Evolutionary conservation across 73 alveolate species (phyloP).

Genomic region (Paraurostyla sp.): DNA sequence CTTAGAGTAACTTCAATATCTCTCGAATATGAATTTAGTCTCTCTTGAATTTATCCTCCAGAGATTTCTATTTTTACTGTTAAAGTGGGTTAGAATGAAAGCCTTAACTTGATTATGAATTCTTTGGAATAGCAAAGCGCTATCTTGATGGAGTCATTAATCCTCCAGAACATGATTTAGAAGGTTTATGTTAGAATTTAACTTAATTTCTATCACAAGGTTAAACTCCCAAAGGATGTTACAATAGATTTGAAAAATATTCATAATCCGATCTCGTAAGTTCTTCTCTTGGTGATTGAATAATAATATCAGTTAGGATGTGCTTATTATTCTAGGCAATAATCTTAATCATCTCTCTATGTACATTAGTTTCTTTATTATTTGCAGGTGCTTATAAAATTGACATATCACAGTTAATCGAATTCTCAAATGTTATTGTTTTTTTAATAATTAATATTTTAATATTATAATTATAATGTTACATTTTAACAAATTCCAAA

Average conservation of each 20-base stretch:
- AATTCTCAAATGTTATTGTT: no score
- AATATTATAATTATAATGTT: no score
- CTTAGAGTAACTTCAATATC: background rate
- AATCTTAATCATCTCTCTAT: background rate
- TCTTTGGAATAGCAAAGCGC: conserved; percentile 2
- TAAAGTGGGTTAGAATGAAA: background rate
- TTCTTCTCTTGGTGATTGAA: background rate
- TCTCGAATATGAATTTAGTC: conserved; percentile 10
- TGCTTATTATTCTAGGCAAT: background rate
- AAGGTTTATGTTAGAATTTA: background rate
- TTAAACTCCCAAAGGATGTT: background rate
- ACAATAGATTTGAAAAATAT: conserved; percentile 1
- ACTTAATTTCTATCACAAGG: background rate
- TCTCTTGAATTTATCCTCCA: background rate
- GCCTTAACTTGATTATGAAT: background rate
- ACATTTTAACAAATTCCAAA: no score
- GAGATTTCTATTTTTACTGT: background rate
- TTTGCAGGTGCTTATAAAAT: no score
- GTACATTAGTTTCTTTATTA: conserved; percentile 10
- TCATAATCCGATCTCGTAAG: background rate
- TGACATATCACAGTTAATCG: no score
- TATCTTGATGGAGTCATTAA: background rate
- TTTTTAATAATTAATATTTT: no score
- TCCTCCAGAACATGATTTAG: background rate
- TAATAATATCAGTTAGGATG: background rate